Evolutionary conservation across 2,329 filamentous ascomycete species (phyloP), one percentile per base, ranked within the genome.

Genomic region (Chrysoporthe deuterocubensis): DNA sequence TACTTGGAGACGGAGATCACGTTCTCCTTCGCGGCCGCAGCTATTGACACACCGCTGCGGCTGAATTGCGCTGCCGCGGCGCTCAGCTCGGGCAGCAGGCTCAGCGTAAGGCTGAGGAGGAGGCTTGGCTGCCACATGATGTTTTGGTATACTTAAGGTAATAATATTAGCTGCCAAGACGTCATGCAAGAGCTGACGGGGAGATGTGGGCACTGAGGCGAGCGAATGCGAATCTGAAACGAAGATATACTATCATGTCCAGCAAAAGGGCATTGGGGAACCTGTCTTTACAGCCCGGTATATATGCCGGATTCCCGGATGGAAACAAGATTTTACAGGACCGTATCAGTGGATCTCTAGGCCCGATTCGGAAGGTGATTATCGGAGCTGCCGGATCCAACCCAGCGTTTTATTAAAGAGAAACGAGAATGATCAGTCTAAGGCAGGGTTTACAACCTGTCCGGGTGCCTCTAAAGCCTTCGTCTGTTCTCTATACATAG

Each of bases 41-140:
- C 60, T 21, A 62, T 37, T 13, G 60, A 62, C 14, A 62, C 60
- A 40, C 26, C 46, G 46, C 60, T 37, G 21, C 60, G 60, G 44
- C 44, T 62, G 46, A 62, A 62, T 4, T 52, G 60, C 14, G 60
- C 44, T 18, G 46, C 60, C 1, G 60, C 60, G 3, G 46, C 16
- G 26, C 43, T 40, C 11, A 52, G 44, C 0, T 21, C 14, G 44
- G 44, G 60, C 60, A 50, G 43, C 14, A 62, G 60, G 46, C 60
- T 21, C 46, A 50, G 46, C 26, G 14, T 44, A 6, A 62, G 16
- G 46, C 43, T 16, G 26, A 40, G 9, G 21, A 52, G 16, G 60
- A 26, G 32, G 26, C 14, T 37, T 40, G 44, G 34, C 26, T 52
- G 60, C 14, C 14, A 21, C 60, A 62, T 62, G 32, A 62, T 52